Evolutionary conservation across 1,284 basidiomycete genomes (phyloP), one percentile per base, ranked within the genome.

Genomic region (Testicularia cyperi): DNA sequence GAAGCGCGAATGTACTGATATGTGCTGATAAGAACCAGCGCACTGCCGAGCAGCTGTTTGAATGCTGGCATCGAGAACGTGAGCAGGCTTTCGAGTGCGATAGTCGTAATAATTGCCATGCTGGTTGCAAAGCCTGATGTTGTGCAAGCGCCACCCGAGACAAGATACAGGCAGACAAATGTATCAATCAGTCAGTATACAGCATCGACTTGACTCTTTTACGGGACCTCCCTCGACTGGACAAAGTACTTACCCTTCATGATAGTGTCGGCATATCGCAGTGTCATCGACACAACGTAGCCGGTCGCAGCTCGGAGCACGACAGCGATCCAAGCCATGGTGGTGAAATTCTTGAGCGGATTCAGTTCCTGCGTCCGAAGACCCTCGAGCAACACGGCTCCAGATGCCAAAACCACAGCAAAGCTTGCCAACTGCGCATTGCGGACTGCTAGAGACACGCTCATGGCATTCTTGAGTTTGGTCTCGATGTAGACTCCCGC

Each of bases 181-280:
- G 26, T 10, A n/a, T 10, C 10, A 10, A n/a, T 27, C 10, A 27
- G 26, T 27, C 26, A 27, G 26, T 27, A 27, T 27, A n/a, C n/a
- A n/a, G n/a, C n/a, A n/a, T n/a, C n/a, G n/a, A n/a, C n/a, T n/a
- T n/a, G n/a, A n/a, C n/a, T n/a, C n/a, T n/a, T n/a, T n/a, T n/a
- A n/a, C n/a, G n/a, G n/a, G n/a, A n/a, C n/a, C n/a, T n/a, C n/a
- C n/a, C n/a, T n/a, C n/a, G n/a, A n/a, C n/a, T n/a, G n/a, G n/a
- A n/a, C n/a, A n/a, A n/a, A n/a, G n/a, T n/a, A n/a, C n/a, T n/a
- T n/a, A 27, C 10, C 56, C 36, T 60, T 60, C 48, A 53, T 48
- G 27, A 60, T 60, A 2, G 56, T 48, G 20, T 60, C 56, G 12
- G 56, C 56, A 26, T 60, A 60, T 27, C 56, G 48, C 19, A 60